phyloP scores from a whole-genome alignment of 2,329 filamentous ascomycete species.

The Trichoderma brevicompactum region DNA sequence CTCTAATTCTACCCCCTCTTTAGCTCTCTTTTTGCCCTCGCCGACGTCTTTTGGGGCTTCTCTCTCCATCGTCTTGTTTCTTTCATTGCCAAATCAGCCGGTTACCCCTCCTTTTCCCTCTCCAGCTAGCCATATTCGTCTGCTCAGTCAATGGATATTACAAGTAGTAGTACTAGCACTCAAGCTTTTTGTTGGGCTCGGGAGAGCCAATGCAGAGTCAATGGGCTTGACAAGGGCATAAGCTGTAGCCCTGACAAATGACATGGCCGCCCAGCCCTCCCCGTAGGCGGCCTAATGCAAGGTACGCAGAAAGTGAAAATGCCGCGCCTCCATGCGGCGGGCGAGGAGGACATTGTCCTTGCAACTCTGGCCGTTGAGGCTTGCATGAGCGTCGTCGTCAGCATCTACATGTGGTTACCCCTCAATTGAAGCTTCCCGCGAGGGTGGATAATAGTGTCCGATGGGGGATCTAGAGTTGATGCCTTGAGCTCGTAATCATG shows the following conservation, averaged over 20 bases:
- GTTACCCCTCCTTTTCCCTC: slow-evolving; percentile 5
- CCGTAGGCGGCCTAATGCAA: slow-evolving; percentile 25
- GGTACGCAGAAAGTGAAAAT: slow-evolving; percentile 28
- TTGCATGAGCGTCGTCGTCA: slow-evolving; percentile 25
- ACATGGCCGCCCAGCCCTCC: slow-evolving; percentile 23
- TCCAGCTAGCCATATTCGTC: background rate
- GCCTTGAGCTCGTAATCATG: background rate
- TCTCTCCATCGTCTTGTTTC: background rate
- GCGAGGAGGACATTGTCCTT: background rate
- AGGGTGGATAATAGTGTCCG: background rate
- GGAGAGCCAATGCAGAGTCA: slow-evolving; percentile 16
- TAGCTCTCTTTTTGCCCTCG: background rate
- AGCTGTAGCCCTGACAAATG: slow-evolving; percentile 18
- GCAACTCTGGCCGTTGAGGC: slow-evolving; percentile 1
- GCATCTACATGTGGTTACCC: slow-evolving; percentile 8
- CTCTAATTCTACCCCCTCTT: too few relatives aligned
- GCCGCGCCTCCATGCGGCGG: slow-evolving; percentile 15
- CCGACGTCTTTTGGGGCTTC: background rate
- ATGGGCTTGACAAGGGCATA: slow-evolving; percentile 3
- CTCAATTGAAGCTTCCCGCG: background rate
- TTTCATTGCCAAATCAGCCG: background rate
- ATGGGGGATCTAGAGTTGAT: background rate
- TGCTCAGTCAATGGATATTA: background rate
- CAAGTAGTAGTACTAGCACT: background rate
- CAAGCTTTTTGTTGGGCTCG: slow-evolving; percentile 26